phyloP scores from a whole-genome alignment of 2,329 filamentous ascomycete species.

The Clarireedia hainanense region DNA sequence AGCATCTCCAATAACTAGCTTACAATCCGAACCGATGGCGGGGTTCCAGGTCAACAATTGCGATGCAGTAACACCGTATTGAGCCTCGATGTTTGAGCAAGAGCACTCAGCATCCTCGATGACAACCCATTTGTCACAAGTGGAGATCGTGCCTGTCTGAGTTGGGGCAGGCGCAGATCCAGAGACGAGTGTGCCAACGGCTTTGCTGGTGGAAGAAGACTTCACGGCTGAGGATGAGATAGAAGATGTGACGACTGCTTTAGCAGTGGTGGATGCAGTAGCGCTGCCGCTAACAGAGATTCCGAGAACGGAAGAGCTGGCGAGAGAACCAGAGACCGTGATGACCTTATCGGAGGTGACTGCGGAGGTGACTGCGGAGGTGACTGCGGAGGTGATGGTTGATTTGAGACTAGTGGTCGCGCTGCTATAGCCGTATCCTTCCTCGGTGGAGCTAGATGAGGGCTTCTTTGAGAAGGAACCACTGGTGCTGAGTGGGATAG shows the following conservation, averaged over 20 bases:
- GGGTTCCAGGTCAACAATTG: conserved; percentile 29
- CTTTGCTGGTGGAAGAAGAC: not conserved
- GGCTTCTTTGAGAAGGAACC: not conserved
- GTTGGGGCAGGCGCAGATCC: conserved; percentile 11
- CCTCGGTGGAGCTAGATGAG: not conserved
- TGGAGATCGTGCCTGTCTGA: conserved; percentile 22
- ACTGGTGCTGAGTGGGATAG: not conserved
- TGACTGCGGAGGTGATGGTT: not conserved
- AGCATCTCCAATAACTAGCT: conserved; percentile 21
- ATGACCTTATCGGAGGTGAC: not conserved
- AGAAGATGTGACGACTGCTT: not conserved
- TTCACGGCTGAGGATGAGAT: not conserved
- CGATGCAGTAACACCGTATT: conserved; percentile 17
- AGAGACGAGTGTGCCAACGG: not conserved
- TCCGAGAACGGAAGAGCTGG: not conserved
- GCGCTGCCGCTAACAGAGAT: not conserved
- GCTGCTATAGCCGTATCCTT: not conserved
- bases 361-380: too few relatives aligned
- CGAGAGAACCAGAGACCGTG: not conserved
- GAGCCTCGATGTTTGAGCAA: conserved; percentile 11
- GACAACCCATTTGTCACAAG: conserved; percentile 24
- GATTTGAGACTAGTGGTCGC: not conserved
- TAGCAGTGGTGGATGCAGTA: not conserved
- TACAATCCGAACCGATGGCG: conserved; percentile 23
- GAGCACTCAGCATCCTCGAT: not conserved